Base-by-base conservation (phyloP, 192 early-diverging fungal species). In the Coemansia sp. region DNA sequence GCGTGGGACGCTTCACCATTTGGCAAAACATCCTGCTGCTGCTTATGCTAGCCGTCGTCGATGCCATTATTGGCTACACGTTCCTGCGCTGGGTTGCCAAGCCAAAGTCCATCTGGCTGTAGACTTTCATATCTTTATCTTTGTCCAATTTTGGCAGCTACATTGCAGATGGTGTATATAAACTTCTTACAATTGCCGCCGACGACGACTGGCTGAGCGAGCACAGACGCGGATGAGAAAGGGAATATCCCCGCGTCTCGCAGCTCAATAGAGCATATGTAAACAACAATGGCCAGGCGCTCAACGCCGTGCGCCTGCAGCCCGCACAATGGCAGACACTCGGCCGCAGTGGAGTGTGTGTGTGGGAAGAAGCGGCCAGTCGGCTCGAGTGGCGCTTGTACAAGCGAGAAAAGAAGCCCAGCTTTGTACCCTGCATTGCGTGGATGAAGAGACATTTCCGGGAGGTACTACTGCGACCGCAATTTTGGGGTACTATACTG, bases 41-140 rank as follows among this genome's bases (percentile, higher is more conserved):
- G 42, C 52, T 78, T 3, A 71, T 72, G 64, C 67, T 78, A n/a
- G 75, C 49, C 20, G 30, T 36, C 26, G 64, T 64, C n/a, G 47
- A 64, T 26, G 52, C 53, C 20, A 30, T 51, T 39, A 53, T 34
- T 27, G 75, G 75, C 8, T 78, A 78, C 31, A 19, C 49, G 5
- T 53, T 67, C 19, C 51, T 78, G 12, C 67, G 75, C 58, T 78
- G 68, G 68, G 62, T 62, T 35, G 75, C 75, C 43, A 71, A 71
- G 64, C 75, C 75, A 23, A 67, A 43, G 50, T 64, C 44, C 32
- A 71, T 71, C 50, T 78, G 75, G 69, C 43, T 56, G 4, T 56
- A 47, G 17, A 21, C 17, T 47, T 46, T 34, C 9, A 34, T 34
- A 2, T 14, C 9, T 34, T 34, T 34, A 34, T 34, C 9, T 14